phyloP scores from a whole-genome alignment of 768 basidiomycete genomes.

The Pholiota conissans region DNA sequence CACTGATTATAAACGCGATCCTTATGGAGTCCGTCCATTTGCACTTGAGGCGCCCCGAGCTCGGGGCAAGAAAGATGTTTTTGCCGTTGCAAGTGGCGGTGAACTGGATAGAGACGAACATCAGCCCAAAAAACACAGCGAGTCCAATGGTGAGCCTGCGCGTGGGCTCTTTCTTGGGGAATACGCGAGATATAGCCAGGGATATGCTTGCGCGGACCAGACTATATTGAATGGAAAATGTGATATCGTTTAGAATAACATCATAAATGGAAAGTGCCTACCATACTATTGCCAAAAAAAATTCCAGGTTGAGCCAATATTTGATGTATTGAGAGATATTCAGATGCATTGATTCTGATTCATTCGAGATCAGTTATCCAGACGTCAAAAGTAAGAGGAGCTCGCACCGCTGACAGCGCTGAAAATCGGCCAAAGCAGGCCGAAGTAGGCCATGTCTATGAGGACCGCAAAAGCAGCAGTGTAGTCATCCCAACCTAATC shows the following conservation, averaged over 20 bases:
- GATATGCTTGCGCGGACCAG: slow-evolving; percentile 15
- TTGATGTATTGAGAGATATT: neutral
- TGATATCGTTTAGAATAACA: neutral
- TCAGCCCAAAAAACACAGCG: slow-evolving; percentile 7
- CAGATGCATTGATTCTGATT: neutral
- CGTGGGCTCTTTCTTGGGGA: slow-evolving; percentile 8
- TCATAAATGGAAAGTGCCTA: neutral
- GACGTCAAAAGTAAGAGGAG: neutral
- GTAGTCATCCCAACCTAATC: neutral
- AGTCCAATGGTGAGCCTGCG: slow-evolving; percentile 13
- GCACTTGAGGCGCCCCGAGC: neutral
- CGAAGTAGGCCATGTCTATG: neutral
- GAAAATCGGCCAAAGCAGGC: neutral
- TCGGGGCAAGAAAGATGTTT: neutral
- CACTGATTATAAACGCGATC: neutral
- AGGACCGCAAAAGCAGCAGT: neutral
- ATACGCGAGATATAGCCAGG: slow-evolving; percentile 17
- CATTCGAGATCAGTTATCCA: neutral
- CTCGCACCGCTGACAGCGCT: neutral
- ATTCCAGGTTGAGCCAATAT: slow-evolving; percentile 13
- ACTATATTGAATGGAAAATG: neutral
- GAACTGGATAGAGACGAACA: slow-evolving; percentile 10
- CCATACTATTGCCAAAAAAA: slow-evolving; percentile 13
- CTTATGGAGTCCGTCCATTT: neutral
- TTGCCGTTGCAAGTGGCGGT: slow-evolving; percentile 8